Evolutionary conservation across 805 yeast genomes (phyloP), one percentile per base, ranked within the genome.

Genomic region (Candida maesae): DNA sequence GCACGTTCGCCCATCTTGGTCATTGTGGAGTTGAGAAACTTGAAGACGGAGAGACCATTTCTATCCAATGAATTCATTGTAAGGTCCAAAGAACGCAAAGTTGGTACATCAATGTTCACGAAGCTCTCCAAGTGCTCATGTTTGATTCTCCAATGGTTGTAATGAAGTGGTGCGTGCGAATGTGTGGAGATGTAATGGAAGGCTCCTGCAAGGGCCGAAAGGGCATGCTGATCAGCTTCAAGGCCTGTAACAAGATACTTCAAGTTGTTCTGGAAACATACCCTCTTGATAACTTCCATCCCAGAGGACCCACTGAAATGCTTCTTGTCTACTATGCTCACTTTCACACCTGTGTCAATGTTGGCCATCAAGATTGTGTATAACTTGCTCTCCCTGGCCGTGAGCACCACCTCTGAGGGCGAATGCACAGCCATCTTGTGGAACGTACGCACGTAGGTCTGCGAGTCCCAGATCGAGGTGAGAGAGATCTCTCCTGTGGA

Each of bases 1-100:
- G 65, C 42, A 37, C 78, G 47, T 13, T 52, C 56, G 0, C 78
- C 79, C 78, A 73, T 74, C 38, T 63, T 67, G 0, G 79, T 73
- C 0, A 52, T 42, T 0, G 76, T 70, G 1, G 52, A 46, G 46
- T 73, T 63, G 33, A 73, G 45, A 30, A 60, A 57, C 19, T 65
- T 67, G 23, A 63, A 59, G 7, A 74, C 51, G 0, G 69, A 60
- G 8, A 56, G 36, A 0, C 65, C 67, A 8, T 50, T 56, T 15
- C 49, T 50, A 7, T 59, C 61, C 5, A 51, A 34, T 3, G 55
- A 52, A 46, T 66, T 70, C 9, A 64, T 62, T 2, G 65, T 52
- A 18, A 74, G 47, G 37, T 73, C 74, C 6, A 73, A 54, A n/a
- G 60, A 56, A 15, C 48, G 52, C 5, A 63, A 53, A 1, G 77